Base-by-base conservation (phyloP, 495 filamentous ascomycete genomes). In the Pseudomonodictys pantanalensis region DNA sequence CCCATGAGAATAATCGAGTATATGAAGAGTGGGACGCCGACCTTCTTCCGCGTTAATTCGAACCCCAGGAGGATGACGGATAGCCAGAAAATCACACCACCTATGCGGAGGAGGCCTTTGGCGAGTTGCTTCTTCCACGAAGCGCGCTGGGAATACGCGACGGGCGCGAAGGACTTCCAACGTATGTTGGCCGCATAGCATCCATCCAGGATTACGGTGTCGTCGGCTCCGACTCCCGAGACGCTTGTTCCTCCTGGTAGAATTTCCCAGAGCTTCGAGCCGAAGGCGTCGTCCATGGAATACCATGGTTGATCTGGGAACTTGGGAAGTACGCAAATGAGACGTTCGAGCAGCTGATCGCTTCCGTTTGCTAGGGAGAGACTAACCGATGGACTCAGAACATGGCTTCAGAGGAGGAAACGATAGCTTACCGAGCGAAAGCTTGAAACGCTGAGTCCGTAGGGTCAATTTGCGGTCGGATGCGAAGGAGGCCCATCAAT, bases 321-420 rank as follows among this genome's bases (percentile, higher is more conserved):
- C 20, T 64, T 54, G 0, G 73, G 74, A 10, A 71, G 58, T 3
- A 75, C 30, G 54, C 75, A 78, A 39, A 76, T 65, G 47, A 77
- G 62, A 20, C 77, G 77, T 58, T 78, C 77, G 18, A 79, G 60
- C 26, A 79, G 64, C 35, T 58, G 54, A 51, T 79, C 65, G 55
- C 68, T 76, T 44, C 75, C 72, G 52, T 79, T 79, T 1, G 69
- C 69, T 0, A 79, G 68, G 20, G 74, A 77, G 8, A 79, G 69
- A 2, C 55, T 63, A 25, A 5, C 44, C 3, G 20, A 28, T 52
- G n/a, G 28, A 22, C 30, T 17, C 22, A 12, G 1, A 24, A 4
- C 10, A 29, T 11, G 9, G 38, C n/a, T 28, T 43, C 33, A n/a
- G n/a, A n/a, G n/a, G 26, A 59, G 33, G 5, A 3, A n/a, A 46